phyloP scores from a whole-genome alignment of 371 early-diverging fungal species.

The Mortierella sp. region DNA sequence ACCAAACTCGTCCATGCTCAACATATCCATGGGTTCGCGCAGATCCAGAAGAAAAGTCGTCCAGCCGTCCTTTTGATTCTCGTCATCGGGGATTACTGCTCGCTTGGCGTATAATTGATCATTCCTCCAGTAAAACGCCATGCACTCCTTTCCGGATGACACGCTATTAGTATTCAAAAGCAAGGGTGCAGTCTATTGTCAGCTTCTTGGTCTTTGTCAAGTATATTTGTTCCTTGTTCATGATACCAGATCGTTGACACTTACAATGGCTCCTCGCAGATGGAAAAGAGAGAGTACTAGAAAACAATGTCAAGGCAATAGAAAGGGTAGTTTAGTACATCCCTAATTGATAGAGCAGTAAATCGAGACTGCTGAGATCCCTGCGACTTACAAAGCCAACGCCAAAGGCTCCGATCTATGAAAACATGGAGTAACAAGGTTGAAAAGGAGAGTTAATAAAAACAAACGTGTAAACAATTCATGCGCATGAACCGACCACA shows the following conservation, averaged over 20 bases:
- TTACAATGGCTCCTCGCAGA: conserved; percentile 91
- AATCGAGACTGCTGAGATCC: not conserved
- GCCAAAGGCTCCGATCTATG: conserved; percentile 90
- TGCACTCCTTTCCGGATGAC: conserved; percentile 79
- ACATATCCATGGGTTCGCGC: conserved; percentile 83
- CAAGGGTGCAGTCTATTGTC: not conserved
- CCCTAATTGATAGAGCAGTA: too few species aligned
- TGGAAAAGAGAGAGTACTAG: conserved; percentile 83
- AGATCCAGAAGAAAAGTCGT: conserved; percentile 83
- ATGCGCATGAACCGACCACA: not conserved
- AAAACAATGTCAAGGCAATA: not conserved
- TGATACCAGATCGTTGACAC: conserved; percentile 22
- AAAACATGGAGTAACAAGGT: conserved; percentile 1
- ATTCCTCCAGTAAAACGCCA: conserved; percentile 93
- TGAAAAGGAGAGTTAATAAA: not conserved
- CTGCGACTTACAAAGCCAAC: conserved; percentile 75
- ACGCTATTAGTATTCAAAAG: conserved; percentile 57
- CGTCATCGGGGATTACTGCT: conserved; percentile 67
- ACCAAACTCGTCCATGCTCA: conserved; percentile 79
- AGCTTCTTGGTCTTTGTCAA: too few species aligned
- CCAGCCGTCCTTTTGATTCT: conserved; percentile 62
- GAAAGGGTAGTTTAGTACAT: not conserved
- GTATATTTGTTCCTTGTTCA: not conserved
- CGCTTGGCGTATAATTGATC: conserved; percentile 89
- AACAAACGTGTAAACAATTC: not conserved